These are phyloP conservation scores for Penicillium odoratum DNA, from an alignment of 495 filamentous ascomycete genomes.

Conservation along the genomic window DNA sequence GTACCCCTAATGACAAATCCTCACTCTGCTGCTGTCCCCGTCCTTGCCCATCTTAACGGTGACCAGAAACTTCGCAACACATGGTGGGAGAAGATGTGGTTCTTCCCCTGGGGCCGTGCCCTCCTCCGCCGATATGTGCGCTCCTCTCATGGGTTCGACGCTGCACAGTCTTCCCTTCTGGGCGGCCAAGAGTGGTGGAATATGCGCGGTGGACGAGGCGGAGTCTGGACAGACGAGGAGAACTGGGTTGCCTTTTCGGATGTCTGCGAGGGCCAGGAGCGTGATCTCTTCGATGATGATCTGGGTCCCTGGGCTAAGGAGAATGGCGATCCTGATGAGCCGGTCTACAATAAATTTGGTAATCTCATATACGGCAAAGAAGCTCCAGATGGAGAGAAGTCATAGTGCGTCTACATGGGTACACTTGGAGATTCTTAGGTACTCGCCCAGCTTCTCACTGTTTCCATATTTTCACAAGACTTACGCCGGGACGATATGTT, in stretches of 20 bases:
- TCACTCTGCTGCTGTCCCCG: conserved; percentile 48
- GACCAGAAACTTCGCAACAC: conserved; percentile 37
- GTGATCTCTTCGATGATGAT: conserved; percentile 50
- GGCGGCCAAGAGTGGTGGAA: conserved; percentile 57
- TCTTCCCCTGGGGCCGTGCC: conserved; percentile 50
- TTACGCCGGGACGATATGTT: neutral
- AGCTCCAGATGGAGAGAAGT: neutral
- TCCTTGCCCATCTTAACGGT: conserved; percentile 52
- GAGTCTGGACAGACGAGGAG: conserved; percentile 58
- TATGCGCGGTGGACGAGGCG: conserved; percentile 54
- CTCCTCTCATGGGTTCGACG: conserved; percentile 41
- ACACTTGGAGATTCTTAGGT: neutral
- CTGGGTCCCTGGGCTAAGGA: conserved; percentile 54
- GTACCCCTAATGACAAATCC: conserved; percentile 56
- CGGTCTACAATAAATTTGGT: conserved; percentile 46
- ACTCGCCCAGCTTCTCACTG: neutral
- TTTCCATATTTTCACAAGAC: neutral
- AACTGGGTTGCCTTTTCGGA: conserved; percentile 56
- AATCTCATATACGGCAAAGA: conserved; percentile 43
- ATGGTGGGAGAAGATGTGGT: conserved; percentile 62
- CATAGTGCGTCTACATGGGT: neutral
- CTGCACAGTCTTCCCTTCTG: conserved; percentile 43
- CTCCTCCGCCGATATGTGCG: conserved; percentile 53
- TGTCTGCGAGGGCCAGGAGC: conserved; percentile 52
- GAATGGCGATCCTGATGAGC: conserved; percentile 64